Conservation (phyloP, 768 basidiomycete genomes). For the Podaxis sp. region DNA sequence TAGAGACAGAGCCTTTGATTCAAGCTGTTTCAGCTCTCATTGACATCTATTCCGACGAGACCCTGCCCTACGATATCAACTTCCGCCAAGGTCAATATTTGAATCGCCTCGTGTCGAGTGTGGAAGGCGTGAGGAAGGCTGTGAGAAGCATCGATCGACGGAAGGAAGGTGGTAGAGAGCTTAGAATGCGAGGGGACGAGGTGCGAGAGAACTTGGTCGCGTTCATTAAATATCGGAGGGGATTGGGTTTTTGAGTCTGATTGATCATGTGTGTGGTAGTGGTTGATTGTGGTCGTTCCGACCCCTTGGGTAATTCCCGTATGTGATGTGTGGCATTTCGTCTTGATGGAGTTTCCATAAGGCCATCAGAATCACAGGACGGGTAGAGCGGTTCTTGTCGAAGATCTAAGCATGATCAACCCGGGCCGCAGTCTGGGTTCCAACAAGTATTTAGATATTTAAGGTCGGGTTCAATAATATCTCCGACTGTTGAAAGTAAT, state of each 20-base stretch:
- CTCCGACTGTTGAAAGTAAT: neutral
- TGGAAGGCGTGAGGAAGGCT: slow-evolving; percentile 60
- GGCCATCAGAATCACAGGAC: too few relatives aligned
- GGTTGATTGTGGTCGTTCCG: neutral
- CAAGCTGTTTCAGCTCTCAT: slow-evolving; percentile 82
- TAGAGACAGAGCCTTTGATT: slow-evolving; percentile 66
- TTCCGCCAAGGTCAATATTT: slow-evolving; percentile 66
- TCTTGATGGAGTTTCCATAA: too few relatives aligned
- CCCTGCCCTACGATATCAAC: slow-evolving; percentile 73
- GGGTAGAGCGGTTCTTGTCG: too few relatives aligned
- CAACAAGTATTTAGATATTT: neutral
- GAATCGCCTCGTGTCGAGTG: slow-evolving; percentile 50
- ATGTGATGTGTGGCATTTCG: too few relatives aligned
- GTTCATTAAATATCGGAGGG: slow-evolving; percentile 71
- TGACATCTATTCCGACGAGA: slow-evolving; percentile 93
- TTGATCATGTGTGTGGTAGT: neutral
- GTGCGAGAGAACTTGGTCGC: slow-evolving; percentile 72
- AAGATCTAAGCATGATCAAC: neutral
- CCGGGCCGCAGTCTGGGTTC: neutral
- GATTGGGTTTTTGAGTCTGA: slow-evolving; percentile 39
- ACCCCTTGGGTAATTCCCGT: too few relatives aligned
- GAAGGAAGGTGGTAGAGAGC: slow-evolving; percentile 63
- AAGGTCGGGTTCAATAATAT: neutral
- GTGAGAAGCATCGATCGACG: slow-evolving; percentile 66
- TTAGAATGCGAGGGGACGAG: slow-evolving; percentile 70